Base-by-base conservation (phyloP, 345 rosid species). In the Crucihimalaya himalaica region DNA sequence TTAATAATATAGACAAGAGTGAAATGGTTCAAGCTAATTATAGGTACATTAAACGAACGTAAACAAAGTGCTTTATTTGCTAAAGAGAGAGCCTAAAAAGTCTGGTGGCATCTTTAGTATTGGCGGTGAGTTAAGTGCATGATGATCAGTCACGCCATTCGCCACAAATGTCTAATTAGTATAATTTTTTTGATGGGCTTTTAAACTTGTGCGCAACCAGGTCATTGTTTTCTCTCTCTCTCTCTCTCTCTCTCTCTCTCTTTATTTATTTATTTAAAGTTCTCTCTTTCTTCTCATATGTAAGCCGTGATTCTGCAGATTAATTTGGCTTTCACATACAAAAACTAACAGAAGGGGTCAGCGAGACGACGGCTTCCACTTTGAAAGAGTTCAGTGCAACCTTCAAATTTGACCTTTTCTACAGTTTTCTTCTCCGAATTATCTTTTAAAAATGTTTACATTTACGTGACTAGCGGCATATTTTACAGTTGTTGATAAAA, bases 361-460 rank as follows among this genome's bases (percentile, higher is more conserved):
- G 53, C 53, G 43, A 64, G 20, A 73, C 39, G 72, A 56, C 72
- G 32, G 31, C 63, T 48, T 57, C 78, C 51, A 66, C 45, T 10
- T 43, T 73, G 53, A 61, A 42, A 32, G 71, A 56, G 59, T 64
- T 73, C 45, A 43, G 23, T 55, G 40, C 65, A 64, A 48, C 45
- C 60, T 58, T 57, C 60, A 74, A 10, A 29, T 58, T 37, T 57
- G 72, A 74, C 67, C 19, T 7, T 50, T 74, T 74, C 78, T 74
- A 43, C 11, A 43, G 48, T 63, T 55, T 64, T 32, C 63, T 45
- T 64, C 56, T 20, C 46, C 29, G 28, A 62, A n/a, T 2, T 60
- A 50, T 13, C 1, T 37, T 52, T 2, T 35, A 48, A 15, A 18
- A 9, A 19, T 47, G 6, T 23, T 47, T 23, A 31, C 34, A 53